Percentiles rank a stretch among this genome's conserved stretches.
Conservation (phyloP, 2,329 filamentous ascomycete species). For the Fusarium keratoplasticum region DNA sequence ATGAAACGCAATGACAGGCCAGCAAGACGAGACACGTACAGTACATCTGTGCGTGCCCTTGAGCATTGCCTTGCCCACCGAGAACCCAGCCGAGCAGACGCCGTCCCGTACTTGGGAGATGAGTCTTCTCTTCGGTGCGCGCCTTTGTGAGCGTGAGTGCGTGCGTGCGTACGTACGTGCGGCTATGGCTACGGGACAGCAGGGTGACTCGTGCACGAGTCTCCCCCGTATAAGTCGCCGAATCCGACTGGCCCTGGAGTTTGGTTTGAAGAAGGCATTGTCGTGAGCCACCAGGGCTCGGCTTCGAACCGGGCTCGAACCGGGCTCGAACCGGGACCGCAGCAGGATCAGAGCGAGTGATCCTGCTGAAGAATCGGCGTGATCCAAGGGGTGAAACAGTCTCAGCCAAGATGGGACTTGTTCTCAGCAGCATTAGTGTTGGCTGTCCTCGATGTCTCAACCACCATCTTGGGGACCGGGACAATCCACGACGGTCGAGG, state of each 20-base stretch:
- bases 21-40: constrained; percentile 35
- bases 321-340: constrained; percentile 16
- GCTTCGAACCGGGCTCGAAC: constrained; percentile 23
- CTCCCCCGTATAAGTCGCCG: constrained; percentile 24
- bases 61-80: constrained; percentile 9
- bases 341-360: constrained; percentile 36
- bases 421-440: constrained; percentile 26
- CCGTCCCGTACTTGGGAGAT: constrained; percentile 35
- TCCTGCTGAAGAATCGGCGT: constrained; percentile 20
- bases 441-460: constrained; percentile 30
- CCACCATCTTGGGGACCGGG: constrained; percentile 22
- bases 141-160: constrained; percentile 5
- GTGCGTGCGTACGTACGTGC: constrained; percentile 7
- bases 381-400: constrained; percentile 39
- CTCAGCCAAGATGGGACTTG: constrained; percentile 32
- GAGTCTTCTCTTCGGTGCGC: constrained; percentile 22
- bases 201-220: constrained; percentile 29
- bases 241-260: constrained; percentile 13
- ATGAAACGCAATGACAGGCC: constrained; percentile 42
- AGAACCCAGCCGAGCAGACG: constrained; percentile 29
- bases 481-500: constrained; percentile 27
- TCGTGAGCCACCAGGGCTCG: constrained; percentile 11
- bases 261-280: constrained; percentile 12
- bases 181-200: constrained; percentile 2
- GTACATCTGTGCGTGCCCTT: constrained; percentile 25